Base-by-base conservation (phyloP, 2,329 filamentous ascomycete genomes). In the Stemphylium lycopersici region DNA sequence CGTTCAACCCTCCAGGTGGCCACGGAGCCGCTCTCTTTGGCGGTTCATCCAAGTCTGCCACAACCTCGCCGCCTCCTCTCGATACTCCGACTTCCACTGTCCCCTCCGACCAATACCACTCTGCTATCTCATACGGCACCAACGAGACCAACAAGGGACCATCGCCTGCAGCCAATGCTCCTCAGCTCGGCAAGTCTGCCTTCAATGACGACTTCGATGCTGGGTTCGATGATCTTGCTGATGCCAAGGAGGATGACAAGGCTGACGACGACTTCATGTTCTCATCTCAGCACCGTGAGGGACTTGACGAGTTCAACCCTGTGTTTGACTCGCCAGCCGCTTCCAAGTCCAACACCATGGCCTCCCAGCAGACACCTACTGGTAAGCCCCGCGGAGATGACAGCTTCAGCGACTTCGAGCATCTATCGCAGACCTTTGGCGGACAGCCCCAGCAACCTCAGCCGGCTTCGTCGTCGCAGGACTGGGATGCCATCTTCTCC, bases 401-500 rank as follows among this genome's bases (percentile, higher is more conserved):
- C 48, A 78, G 79, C 48, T 84, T 83, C 55, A 77, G 77, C 39
- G 76, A 79, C 52, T 83, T 83, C 45, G 77, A 80, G 54, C 77
- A 79, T 45, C 56, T 76, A 26, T 69, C 71, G 6, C 70, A 76
- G 41, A 77, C 77, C 44, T 77, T 78, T 54, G 76, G 76, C 24
- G 76, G 76, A 29, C 70, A 70, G 43, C 63, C 70, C 8, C 72
- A 73, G 45, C 58, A 75, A 20, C 72, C 77, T 40, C 77, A 77
- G 24, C 76, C 76, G 11, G 71, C 79, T 42, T 61, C 71, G 22
- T 69, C 70, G 1, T 75, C 78, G 31, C 90, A 96, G 65, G 93
- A 98, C 73, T 98, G 95, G 95, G 93, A 98, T 69, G 90, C 91
- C 34, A 91, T 98, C 50, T 98, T 98, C 77, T 89, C 90, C 1